Percentiles rank a stretch among this genome's conserved stretches.
Evolutionary conservation across 164 flowering plant species (phyloP).

Genomic region (Malania oleifera): DNA sequence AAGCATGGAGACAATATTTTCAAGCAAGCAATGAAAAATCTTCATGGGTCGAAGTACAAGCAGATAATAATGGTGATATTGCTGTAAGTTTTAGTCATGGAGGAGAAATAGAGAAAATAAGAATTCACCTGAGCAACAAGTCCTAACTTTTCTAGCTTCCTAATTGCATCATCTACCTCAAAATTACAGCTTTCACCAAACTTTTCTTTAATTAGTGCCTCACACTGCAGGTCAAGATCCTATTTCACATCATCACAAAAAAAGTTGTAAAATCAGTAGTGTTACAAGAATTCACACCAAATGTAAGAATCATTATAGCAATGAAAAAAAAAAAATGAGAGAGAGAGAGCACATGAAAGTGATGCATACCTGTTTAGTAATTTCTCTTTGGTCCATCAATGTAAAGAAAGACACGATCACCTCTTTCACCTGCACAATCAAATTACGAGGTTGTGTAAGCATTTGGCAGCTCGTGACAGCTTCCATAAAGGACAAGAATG

Average conservation of each 20-base stretch:
- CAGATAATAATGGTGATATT: not conserved
- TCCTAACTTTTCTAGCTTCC: not conserved
- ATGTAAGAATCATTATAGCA: no score
- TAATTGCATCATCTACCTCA: not conserved
- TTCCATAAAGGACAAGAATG: no score
- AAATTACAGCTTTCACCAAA: not conserved
- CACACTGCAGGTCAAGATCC: constrained; percentile 1
- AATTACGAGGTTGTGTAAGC: no score
- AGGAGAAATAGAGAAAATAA: constrained; percentile 1
- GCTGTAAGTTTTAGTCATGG: not conserved
- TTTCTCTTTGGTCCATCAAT: not conserved
- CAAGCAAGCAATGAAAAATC: no score
- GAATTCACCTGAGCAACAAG: constrained; percentile 52
- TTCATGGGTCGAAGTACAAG: no score
- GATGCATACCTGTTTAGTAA: not conserved
- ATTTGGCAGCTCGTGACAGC: no score
- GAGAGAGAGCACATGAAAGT: no score
- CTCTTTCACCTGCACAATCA: not conserved
- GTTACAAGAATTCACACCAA: no score
- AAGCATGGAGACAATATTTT: no score
- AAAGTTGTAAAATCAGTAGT: no score
- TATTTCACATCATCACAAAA: not conserved
- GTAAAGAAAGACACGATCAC: not conserved
- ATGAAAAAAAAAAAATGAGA: no score
- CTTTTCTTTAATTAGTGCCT: not conserved